Evolutionary conservation across 1,139 yeast species (phyloP), one percentile per base, ranked within the genome.

Genomic region (Sugiyamaella xylanicola): DNA sequence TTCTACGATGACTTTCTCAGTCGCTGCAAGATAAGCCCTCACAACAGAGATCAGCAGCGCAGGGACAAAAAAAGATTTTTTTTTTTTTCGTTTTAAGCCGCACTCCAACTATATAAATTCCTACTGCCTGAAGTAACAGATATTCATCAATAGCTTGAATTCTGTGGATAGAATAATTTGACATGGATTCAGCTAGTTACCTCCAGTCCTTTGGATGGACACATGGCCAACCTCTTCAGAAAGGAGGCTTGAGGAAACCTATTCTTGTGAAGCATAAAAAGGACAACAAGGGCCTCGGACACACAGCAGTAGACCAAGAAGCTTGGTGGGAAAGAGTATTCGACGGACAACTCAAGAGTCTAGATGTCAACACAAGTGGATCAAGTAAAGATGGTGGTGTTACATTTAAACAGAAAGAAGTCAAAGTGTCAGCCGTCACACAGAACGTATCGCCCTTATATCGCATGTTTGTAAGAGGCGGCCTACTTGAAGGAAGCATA

Each of bases 311-410:
- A 52, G 87, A 84, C 36, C 85, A 86, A 19, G 97, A 91, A 65
- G 86, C 89, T 53, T 93, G 99, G 99, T 93, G 99, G 99, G 98
- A 93, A 63, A 79, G 87, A 63, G 76, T 92, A 48, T 93, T 93
- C 73, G 98, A 93, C 71, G 97, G 97, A 1, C 97, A 91, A 65
- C 78, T 93, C 61, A 89, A 89, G 68, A 81, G 83, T 19, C 70
- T 93, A 48, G 92, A 88, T 56, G 93, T 91, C 5, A 75, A 68
- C 29, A 68, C 70, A 1, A 73, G 69, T 17, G 13, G 36, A 29
- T 49, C 47, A 1, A 20, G 20, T 16, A 27, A 39, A 37, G 63
- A 67, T 1, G 63, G 60, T 2, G 69, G 68, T 2, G 72, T 80
- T 13, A 67, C 62, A 2, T 75, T 77, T 57, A 59, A 57, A 9